phyloP scores from a whole-genome alignment of 805 yeast species.

The Kurtzmaniella cleridarum region DNA sequence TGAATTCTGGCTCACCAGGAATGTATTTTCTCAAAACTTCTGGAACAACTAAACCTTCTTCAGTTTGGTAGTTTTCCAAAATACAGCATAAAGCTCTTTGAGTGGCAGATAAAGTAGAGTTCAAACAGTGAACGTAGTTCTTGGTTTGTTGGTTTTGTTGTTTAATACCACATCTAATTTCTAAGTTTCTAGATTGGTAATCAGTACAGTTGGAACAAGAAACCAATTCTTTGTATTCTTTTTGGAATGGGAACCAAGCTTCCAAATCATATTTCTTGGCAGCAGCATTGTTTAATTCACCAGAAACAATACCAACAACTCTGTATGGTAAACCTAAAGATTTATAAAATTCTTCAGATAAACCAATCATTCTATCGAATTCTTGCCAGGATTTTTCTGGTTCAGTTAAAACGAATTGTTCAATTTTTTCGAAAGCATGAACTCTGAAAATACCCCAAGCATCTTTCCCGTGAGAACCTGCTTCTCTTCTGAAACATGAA shows the following conservation, averaged over 20 bases:
- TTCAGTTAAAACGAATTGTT: conserved; percentile 92
- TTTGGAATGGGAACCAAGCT: conserved; percentile 99
- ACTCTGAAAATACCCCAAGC: conserved; percentile 99
- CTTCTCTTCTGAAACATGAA: conserved; percentile 98
- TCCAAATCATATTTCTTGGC: conserved; percentile 98
- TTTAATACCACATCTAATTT: conserved; percentile 97
- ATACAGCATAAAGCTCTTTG: conserved; percentile 98
- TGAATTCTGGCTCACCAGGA: conserved; percentile 97
- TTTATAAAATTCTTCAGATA: conserved; percentile 89
- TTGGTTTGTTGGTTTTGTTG: conserved; percentile 91
- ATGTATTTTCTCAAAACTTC: conserved; percentile 93
- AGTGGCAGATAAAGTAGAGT: conserved; percentile 95
- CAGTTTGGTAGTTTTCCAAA: conserved; percentile 96
- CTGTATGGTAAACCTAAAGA: conserved; percentile 91
- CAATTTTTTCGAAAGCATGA: conserved; percentile 96
- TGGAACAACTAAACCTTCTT: conserved; percentile 89
- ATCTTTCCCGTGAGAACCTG: conserved; percentile 98
- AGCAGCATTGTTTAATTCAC: conserved; percentile 98
- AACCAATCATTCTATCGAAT: conserved; percentile 90
- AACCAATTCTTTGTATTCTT: conserved; percentile 96
- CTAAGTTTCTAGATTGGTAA: conserved; percentile 97
- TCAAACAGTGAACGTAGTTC: conserved; percentile 97
- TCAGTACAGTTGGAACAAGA: conserved; percentile 99
- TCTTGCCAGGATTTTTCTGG: conserved; percentile 98
- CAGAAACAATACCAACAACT: conserved; percentile 96